Evolutionary conservation across 1,139 yeast genomes (phyloP).

Genomic region (Suhomyces kunorum): DNA sequence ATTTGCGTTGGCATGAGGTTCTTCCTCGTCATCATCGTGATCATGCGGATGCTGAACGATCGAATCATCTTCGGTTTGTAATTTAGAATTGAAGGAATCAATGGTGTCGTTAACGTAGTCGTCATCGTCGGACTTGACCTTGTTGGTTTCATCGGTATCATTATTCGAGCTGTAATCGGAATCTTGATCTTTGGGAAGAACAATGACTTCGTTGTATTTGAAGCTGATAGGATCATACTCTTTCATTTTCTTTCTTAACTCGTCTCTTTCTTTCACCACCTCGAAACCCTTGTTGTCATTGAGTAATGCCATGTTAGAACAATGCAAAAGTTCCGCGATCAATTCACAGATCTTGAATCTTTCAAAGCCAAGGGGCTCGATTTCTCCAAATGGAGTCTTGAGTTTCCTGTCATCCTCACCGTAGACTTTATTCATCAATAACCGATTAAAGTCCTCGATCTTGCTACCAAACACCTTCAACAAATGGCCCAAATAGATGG

Average conservation of each 20-base stretch:
- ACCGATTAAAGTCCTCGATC: conserved; percentile 62
- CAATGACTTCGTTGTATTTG: conserved; percentile 49
- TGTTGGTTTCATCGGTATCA: conserved; percentile 7
- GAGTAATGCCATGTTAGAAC: conserved; percentile 93
- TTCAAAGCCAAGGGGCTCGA: conserved; percentile 92
- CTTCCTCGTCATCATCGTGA: conserved; percentile 39
- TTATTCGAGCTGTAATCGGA: conserved; percentile 18
- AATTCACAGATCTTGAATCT: conserved; percentile 93
- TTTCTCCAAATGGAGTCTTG: conserved; percentile 57
- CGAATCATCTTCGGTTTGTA: conserved; percentile 29
- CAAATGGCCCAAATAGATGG: conserved; percentile 87
- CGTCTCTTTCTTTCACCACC: conserved; percentile 75
- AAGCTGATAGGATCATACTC: conserved; percentile 49
- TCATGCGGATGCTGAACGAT: conserved; percentile 26
- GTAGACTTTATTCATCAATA: conserved; percentile 29
- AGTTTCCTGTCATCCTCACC: conserved; percentile 32
- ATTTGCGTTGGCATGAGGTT: conserved; percentile 56
- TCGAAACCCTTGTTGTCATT: conserved; percentile 84
- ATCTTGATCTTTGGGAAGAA: conserved; percentile 29
- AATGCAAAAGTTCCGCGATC: conserved; percentile 90
- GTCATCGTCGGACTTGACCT: conserved; percentile 15
- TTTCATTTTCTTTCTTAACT: conserved; percentile 55
- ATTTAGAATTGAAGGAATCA: conserved; percentile 47
- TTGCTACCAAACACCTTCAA: conserved; percentile 77
- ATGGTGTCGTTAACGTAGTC: conserved; percentile 44